Evolutionary conservation across 768 basidiomycete genomes (phyloP), one percentile per base, ranked within the genome.

Genomic region (Suillus subaureus): DNA sequence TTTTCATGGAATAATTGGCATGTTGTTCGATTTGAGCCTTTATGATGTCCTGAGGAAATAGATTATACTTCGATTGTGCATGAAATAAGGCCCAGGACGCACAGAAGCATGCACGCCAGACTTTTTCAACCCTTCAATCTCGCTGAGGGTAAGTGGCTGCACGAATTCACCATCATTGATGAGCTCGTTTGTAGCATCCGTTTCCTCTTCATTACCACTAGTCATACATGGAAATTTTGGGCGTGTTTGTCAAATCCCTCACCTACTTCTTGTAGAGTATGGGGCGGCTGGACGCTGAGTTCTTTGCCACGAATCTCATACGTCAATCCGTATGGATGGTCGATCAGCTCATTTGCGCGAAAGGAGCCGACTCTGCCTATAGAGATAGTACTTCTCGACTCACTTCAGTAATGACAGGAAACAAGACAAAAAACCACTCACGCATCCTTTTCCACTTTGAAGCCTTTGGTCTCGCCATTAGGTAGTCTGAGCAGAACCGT

Each of bases 101-200:
- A 92, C 92, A 66, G 87, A 88, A 66, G 89, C 91, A 79, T 90
- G 90, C 1, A 89, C 80, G 6, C 96, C 96, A 56, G 93, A 87
- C 61, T 89, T 85, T 73, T 96, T 94, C 65, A 98, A 78, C 8
- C 84, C 82, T 71, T 91, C 87, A 60, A 99, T 98, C 74, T 98
- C 97, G 49, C 87, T 87, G 33, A 87, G 76, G 2, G 92, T 92
- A 65, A 98, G 78, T 35, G 93, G 91, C 69, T 97, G 94, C 1
- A 96, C 91, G 62, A 88, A 86, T 71, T 89, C 85, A 3, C 89
- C 91, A 67, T 97, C 96, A 70, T 92, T 91, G 28, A 99, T 99
- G 4, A 95, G 84, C 72, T 99, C 96, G 71, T 99, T 99, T 4
- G 96, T 99, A 2, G 96, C 97, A 61, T 92, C 91, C 15, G 96